Evolutionary conservation across 768 basidiomycete genomes (phyloP).

Genomic region (Tylopilus balloui): DNA sequence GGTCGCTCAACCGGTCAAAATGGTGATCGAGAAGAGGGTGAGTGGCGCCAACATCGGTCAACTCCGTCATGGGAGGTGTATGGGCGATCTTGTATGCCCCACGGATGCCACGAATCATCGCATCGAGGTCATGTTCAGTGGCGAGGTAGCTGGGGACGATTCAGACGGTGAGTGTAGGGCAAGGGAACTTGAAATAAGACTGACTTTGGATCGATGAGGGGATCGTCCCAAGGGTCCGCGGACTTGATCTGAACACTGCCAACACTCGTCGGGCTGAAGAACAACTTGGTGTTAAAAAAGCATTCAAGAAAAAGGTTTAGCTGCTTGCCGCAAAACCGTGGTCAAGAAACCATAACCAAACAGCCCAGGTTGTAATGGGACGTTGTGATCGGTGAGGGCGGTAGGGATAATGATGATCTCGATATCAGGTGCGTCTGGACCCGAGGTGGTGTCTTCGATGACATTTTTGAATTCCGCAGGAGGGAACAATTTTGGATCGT

Average conservation of each 20-base stretch:
- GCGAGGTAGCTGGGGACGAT: conserved; percentile 36
- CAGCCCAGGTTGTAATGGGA: background rate
- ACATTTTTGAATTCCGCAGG: conserved; percentile 23
- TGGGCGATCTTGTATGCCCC: conserved; percentile 35
- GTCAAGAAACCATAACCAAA: conserved; percentile 18
- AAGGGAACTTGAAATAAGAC: conserved; percentile 9
- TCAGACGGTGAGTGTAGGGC: background rate
- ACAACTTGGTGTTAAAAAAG: background rate
- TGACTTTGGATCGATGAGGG: conserved; percentile 43
- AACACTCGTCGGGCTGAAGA: conserved; percentile 39
- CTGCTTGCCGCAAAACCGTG: conserved; percentile 25
- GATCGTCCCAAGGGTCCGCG: conserved; percentile 36
- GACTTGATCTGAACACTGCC: conserved; percentile 41
- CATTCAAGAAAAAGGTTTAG: background rate
- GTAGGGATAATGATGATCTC: conserved; percentile 23
- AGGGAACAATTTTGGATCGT: conserved; percentile 31
- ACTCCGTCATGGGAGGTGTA: conserved; percentile 35
- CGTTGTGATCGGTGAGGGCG: background rate
- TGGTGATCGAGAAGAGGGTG: conserved; percentile 36
- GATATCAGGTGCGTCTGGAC: conserved; percentile 28
- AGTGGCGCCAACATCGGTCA: conserved; percentile 31
- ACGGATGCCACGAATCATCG: conserved; percentile 39
- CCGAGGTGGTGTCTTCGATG: conserved; percentile 31
- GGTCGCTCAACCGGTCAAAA: conserved; percentile 31
- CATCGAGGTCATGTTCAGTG: conserved; percentile 37